A percentile compares a stretch with the other conserved stretches of the same genome.
Evolutionary conservation across 2,329 filamentous ascomycete species (phyloP).

Genomic region (Botrytis pseudocinerea): DNA sequence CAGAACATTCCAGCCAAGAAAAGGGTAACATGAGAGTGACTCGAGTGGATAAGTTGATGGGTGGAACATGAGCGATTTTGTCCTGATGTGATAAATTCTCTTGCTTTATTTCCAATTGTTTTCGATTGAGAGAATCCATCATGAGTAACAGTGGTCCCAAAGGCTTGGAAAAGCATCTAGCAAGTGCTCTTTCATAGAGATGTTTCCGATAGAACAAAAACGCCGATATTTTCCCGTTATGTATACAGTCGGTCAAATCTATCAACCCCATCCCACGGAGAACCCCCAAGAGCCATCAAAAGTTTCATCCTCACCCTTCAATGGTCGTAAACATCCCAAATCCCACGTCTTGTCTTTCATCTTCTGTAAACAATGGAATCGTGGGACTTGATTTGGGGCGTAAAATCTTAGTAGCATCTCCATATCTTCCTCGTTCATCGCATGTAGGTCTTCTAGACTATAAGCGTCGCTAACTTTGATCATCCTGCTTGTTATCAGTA

Average conservation of each 20-base stretch:
- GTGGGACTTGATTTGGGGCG: conserved; percentile 53
- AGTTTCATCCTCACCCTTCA: conserved; percentile 45
- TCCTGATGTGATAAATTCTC: neutral
- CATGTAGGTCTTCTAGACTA: conserved; percentile 79
- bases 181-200: neutral
- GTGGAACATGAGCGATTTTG: neutral
- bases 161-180: neutral
- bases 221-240: conserved; percentile 6
- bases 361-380: conserved; percentile 54
- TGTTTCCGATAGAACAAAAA: conserved; percentile 3
- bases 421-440: conserved; percentile 83
- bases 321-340: conserved; percentile 55
- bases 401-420: conserved; percentile 79
- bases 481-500: conserved; percentile 65
- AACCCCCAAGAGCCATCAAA: conserved; percentile 42
- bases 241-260: neutral
- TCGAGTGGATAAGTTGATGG: neutral
- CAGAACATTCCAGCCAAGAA: neutral
- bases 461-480: conserved; percentile 86
- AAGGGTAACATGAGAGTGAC: neutral
- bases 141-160: neutral
- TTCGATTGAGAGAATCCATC: neutral
- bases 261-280: conserved; percentile 38
- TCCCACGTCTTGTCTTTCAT: conserved; percentile 54
- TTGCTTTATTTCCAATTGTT: neutral